Evolutionary conservation across 2,329 filamentous ascomycete genomes (phyloP).

Genomic region (Aureobasidium zeae): DNA sequence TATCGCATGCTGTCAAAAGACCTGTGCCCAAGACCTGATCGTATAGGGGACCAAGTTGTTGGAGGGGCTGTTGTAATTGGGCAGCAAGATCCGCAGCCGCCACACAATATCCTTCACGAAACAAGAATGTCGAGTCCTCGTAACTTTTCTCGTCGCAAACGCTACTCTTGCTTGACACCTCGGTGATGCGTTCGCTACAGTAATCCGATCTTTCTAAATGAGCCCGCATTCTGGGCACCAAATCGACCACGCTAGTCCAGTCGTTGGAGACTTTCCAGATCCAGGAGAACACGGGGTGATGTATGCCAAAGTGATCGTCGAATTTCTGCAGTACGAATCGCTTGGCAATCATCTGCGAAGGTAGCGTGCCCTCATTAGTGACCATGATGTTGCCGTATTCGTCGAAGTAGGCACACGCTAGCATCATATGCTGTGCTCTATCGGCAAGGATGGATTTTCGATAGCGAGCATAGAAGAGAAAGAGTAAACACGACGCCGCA

Average conservation of each 20-base stretch:
- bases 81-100: conserved; percentile 66
- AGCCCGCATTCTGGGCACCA: conserved; percentile 62
- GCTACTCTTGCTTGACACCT: conserved; percentile 25
- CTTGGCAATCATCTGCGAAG: conserved; percentile 68
- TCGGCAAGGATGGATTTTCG: conserved; percentile 31
- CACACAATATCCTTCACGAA: conserved; percentile 75
- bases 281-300: conserved; percentile 78
- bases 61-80: conserved; percentile 53
- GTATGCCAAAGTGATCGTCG: conserved; percentile 64
- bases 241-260: conserved; percentile 59
- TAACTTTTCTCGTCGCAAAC: conserved; percentile 48
- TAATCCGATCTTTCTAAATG: conserved; percentile 48
- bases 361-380: conserved; percentile 58
- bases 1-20: conserved; percentile 14
- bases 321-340: conserved; percentile 60
- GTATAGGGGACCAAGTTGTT: conserved; percentile 55
- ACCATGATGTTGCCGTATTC: conserved; percentile 57
- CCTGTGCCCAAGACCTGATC: conserved; percentile 67
- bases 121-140: conserved; percentile 63
- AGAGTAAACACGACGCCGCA: conserved; percentile 28
- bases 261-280: conserved; percentile 72
- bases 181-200: conserved; percentile 26
- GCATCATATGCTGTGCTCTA: conserved; percentile 45
- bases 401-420: conserved; percentile 58
- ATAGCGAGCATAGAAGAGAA: conserved; percentile 31